Evolutionary conservation across 2,329 filamentous ascomycete species (phyloP), one percentile per base, ranked within the genome.

Genomic region (Pyrenophora graminea): DNA sequence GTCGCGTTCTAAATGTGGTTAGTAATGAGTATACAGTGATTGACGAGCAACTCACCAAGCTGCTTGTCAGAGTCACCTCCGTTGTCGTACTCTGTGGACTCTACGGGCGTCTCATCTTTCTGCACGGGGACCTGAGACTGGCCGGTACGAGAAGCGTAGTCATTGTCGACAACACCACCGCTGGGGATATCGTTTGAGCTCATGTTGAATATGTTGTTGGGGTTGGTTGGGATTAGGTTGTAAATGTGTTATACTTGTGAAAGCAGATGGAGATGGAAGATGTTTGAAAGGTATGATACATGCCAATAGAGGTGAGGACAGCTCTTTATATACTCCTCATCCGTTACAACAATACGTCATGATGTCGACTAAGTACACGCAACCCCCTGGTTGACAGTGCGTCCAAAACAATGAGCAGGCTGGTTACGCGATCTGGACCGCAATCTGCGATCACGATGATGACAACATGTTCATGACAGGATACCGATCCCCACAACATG

Each of bases 31-130:
- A 3, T 3, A 2, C 3, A 10, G 4, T n/a, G 1, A 32, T 3
- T 15, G 4, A 15, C 34, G 27, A 15, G 23, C 8, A 21, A 62
- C 69, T 17, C 68, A 81, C 79, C 75, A 19, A 82, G 64, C 41
- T 76, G 72, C 48, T 71, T 68, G 49, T 81, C 79, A 1, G 74
- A 76, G 55, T 82, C 78, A 33, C 77, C 78, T 3, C 67, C 75
- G 47, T 79, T 72, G 41, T 78, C 75, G 38, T 75, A 74, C 48
- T 79, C 77, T 4, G 62, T 64, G 1, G 36, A 30, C 36, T 80
- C 76, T 25, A 81, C 64, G 0, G 69, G 62, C n/a, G 72, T 74
- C 4, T 77, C 70, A 51, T 82, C 79, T 18, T 68, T 74, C 59
- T 78, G 74, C 1, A 82, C 79, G 1, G 74, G 77, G 19, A 81